A percentile compares a stretch with the other conserved stretches of the same genome.
Evolutionary conservation across 2,329 filamentous ascomycete genomes (phyloP).

Genomic region (Teratosphaeriaceae sp.): DNA sequence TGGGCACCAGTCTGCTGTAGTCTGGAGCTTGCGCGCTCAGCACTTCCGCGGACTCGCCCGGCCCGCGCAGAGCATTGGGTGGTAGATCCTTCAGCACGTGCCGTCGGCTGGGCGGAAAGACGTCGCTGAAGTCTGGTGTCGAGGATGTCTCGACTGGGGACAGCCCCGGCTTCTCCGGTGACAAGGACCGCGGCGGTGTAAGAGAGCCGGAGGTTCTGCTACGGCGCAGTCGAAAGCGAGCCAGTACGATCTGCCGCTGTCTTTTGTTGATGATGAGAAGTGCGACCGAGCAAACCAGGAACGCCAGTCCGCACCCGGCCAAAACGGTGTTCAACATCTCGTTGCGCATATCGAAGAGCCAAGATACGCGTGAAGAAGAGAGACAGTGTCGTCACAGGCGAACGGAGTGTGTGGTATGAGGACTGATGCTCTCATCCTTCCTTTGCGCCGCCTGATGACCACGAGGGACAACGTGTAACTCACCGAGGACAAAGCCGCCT

Average conservation of each 20-base stretch:
- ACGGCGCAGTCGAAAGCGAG: slow-evolving; percentile 26
- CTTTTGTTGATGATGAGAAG: slow-evolving; percentile 28
- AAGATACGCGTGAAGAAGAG: no score
- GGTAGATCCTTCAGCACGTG: slow-evolving; percentile 36
- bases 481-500: no score
- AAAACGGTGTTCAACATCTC: slow-evolving; percentile 22
- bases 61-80: slow-evolving; percentile 18
- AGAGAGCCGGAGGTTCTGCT: slow-evolving; percentile 37
- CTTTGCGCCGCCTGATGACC: no score
- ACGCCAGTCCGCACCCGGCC: slow-evolving; percentile 26
- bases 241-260: slow-evolving; percentile 35
- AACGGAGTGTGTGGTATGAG: no score
- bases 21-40: slow-evolving; percentile 18
- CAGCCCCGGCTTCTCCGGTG: slow-evolving; percentile 40
- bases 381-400: no score
- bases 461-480: no score
- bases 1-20: slow-evolving; percentile 18
- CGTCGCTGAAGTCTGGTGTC: slow-evolving; percentile 37
- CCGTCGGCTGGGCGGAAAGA: slow-evolving; percentile 49
- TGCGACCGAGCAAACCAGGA: slow-evolving; percentile 22
- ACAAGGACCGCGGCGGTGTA: slow-evolving; percentile 49
- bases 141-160: slow-evolving; percentile 20
- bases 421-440: no score
- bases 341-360: no score
- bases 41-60: slow-evolving; percentile 22